Evolutionary conservation across 75 land plant genomes (phyloP), one percentile per base, ranked within the genome.

Genomic region (Selaginella tamariscina): DNA sequence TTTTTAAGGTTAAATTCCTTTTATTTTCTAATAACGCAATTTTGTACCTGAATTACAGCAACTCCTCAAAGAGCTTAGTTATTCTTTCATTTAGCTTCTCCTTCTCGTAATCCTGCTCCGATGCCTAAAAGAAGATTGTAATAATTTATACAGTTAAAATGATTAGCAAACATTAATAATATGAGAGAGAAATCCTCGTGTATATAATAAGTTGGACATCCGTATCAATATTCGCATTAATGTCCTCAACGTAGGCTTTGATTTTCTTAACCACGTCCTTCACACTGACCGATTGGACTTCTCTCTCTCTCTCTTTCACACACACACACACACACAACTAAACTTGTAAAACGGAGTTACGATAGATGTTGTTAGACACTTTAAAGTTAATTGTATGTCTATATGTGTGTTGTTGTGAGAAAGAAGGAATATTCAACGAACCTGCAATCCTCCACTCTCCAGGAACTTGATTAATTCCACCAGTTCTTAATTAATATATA

Each of bases 391-490:
- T n/a, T n/a, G n/a, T n/a, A 68, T 13, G 57, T 24, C n/a, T n/a
- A n/a, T n/a, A n/a, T n/a, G n/a, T n/a, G n/a, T n/a, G n/a, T n/a
- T n/a, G n/a, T n/a, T 65, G 49, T 1, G 57, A 68, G 11, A n/a
- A n/a, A n/a, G n/a, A n/a, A n/a, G n/a, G n/a, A 23, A 24, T 5
- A 29, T 29, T 5, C 31, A 64, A 64, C 31, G 33, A 28, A 89
- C 96, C 96, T 84, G 71, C 83, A 80, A 79, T 90, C 96, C 33
- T 91, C 96, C 96, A 90, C 68, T 90, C 86, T 69, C 66, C 84
- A 49, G 96, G 91, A 79, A 90, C 87, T 60, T 90, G 91, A 78
- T 83, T 90, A 59, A 90, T 65, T 22, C 96, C 88, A 55, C 96
- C 96, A 91, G 96, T 76, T 87, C 96, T 90, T 75, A 13, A 31